A percentile compares a stretch with the other conserved stretches of the same genome.
Evolutionary conservation across 345 rosid species (phyloP).

Genomic region (Syzygium oleosum): DNA sequence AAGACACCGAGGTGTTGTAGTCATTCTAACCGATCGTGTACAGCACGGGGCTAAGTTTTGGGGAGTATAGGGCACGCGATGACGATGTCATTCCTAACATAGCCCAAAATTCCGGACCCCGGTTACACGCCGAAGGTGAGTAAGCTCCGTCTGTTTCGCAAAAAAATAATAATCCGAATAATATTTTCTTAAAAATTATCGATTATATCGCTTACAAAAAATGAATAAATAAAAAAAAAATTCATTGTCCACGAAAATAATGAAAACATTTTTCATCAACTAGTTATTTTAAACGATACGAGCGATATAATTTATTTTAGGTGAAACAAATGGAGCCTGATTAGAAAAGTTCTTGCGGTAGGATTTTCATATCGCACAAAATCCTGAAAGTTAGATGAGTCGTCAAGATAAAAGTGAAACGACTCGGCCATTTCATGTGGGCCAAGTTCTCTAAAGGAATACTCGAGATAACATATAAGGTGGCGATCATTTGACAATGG

Average conservation of each 20-base stretch:
- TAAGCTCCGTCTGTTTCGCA: neutral
- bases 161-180: neutral
- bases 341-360: too few species aligned
- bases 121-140: neutral
- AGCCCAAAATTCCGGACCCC: too few species aligned
- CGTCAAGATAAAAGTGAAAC: neutral
- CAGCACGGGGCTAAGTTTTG: neutral
- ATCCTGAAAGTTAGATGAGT: too few species aligned
- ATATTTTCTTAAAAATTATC: neutral
- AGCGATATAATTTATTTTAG: too few species aligned
- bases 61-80: neutral
- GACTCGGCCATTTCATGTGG: accelerated
- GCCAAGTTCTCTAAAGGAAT: neutral
- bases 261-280: too few species aligned
- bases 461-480: neutral
- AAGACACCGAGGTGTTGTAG: neutral
- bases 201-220: too few species aligned
- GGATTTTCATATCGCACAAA: too few species aligned
- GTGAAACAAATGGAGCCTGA: too few species aligned
- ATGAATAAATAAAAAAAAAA: too few species aligned
- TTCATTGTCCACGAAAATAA: too few species aligned
- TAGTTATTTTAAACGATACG: too few species aligned
- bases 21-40: neutral
- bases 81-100: neutral
- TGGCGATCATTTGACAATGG: accelerated